A percentile compares a stretch with the other conserved stretches of the same genome.
Conservation (phyloP, 768 basidiomycete genomes). For the Cyathus striatus region DNA sequence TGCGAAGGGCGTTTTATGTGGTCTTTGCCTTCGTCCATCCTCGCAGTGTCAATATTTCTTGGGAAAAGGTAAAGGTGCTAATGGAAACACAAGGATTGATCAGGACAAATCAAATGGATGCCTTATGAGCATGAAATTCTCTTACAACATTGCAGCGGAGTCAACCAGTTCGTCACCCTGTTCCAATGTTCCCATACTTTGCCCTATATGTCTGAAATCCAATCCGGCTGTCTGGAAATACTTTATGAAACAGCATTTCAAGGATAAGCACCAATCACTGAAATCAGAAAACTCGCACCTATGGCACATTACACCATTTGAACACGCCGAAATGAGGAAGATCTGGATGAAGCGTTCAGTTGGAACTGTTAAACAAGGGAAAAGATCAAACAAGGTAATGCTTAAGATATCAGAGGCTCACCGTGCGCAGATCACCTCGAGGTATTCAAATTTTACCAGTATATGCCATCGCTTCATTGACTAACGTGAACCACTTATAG, state of each 20-base stretch:
- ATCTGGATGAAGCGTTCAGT: constrained; percentile 11
- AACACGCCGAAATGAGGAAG: constrained; percentile 11
- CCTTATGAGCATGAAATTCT: constrained; percentile 8
- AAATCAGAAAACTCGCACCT: constrained; percentile 4
- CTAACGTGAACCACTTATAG: too few relatives aligned
- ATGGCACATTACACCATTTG: constrained; percentile 11
- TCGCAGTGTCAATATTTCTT: constrained; percentile 13
- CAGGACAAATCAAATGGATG: constrained; percentile 10
- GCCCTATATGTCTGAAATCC: constrained; percentile 10
- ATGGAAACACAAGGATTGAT: constrained; percentile 11
- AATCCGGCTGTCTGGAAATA: constrained; percentile 15
- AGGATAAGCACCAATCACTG: constrained; percentile 6
- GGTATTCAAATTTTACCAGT: too few relatives aligned
- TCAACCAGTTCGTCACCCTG: constrained; percentile 11
- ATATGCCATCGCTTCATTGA: too few relatives aligned
- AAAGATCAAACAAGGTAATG: constrained; percentile 4
- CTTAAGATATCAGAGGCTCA: too few relatives aligned
- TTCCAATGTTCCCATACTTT: constrained; percentile 19
- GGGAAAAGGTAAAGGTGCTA: constrained; percentile 14
- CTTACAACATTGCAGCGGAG: constrained; percentile 11
- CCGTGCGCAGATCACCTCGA: too few relatives aligned
- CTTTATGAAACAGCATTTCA: constrained; percentile 12
- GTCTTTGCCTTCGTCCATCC: constrained; percentile 17
- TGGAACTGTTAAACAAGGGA: constrained; percentile 9
- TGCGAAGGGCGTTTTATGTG: constrained; percentile 12